Percentiles rank a stretch among this genome's conserved stretches.
Conservation (phyloP, 345 rosid species). For the Draba incana region DNA sequence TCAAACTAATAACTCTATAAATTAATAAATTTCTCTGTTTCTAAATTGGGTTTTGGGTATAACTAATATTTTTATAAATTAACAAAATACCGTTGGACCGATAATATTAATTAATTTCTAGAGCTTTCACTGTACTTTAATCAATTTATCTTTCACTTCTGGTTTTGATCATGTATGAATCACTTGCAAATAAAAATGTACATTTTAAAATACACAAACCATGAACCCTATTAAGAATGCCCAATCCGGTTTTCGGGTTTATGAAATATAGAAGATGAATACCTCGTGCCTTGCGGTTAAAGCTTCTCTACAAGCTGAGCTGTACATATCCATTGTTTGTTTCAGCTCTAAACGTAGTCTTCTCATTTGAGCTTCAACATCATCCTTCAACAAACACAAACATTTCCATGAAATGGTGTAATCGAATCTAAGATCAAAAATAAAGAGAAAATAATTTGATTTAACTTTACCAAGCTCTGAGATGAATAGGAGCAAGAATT, state of each 20-base stretch:
- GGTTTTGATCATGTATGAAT: background rate
- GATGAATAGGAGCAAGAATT: conserved; percentile 62
- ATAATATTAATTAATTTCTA: too few species aligned
- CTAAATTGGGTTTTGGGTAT: too few species aligned
- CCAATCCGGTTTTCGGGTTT: too few species aligned
- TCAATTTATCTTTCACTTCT: background rate
- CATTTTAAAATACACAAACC: too few species aligned
- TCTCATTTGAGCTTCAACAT: conserved; percentile 82
- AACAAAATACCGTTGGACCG: too few species aligned
- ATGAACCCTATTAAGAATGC: too few species aligned
- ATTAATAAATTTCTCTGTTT: background rate
- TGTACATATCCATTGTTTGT: conserved; percentile 95
- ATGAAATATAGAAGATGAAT: background rate
- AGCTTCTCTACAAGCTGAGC: conserved; percentile 87
- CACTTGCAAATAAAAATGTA: background rate
- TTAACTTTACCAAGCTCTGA: conserved; percentile 50
- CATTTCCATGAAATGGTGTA: background rate
- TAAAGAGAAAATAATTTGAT: background rate
- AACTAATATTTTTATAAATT: too few species aligned
- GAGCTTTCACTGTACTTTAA: too few species aligned
- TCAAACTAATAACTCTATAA: too few species aligned
- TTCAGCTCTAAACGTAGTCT: conserved; percentile 78
- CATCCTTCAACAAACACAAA: conserved; percentile 53
- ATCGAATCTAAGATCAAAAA: background rate
- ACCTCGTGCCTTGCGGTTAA: conserved; percentile 82